Conservation (phyloP, 73 alveolate species). For the Stentor coeruleus region DNA sequence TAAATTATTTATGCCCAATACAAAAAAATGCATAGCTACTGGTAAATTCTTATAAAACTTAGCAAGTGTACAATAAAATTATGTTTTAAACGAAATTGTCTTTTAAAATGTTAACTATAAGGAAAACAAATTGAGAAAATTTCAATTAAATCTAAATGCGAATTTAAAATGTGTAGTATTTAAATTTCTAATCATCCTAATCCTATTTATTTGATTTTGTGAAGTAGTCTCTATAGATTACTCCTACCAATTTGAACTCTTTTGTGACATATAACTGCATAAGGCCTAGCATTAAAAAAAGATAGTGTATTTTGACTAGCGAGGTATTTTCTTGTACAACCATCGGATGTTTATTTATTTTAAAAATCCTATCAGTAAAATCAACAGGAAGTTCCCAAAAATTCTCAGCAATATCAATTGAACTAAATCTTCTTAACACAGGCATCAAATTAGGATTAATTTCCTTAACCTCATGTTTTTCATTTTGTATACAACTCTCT, state of each 20-base stretch:
- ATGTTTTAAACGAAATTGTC: too few species aligned
- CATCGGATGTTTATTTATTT: slow-evolving; percentile 55
- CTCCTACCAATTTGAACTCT: slow-evolving; percentile 71
- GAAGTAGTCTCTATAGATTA: slow-evolving; percentile 3
- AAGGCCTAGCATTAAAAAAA: slow-evolving; percentile 75
- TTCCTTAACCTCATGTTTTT: not conserved
- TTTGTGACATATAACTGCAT: slow-evolving; percentile 69
- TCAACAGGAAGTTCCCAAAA: slow-evolving; percentile 56
- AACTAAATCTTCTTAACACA: not conserved
- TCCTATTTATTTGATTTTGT: not conserved
- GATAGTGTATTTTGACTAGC: slow-evolving; percentile 68
- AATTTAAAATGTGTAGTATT: too few species aligned
- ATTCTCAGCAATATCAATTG: not conserved
- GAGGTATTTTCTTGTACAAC: slow-evolving; percentile 68
- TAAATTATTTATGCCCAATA: too few species aligned
- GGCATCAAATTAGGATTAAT: too few species aligned
- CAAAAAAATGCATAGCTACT: too few species aligned
- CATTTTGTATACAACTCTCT: not conserved
- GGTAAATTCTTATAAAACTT: too few species aligned
- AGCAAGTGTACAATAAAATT: too few species aligned
- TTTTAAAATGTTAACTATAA: too few species aligned
- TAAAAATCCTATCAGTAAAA: slow-evolving; percentile 55
- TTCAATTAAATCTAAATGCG: too few species aligned
- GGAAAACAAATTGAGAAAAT: too few species aligned
- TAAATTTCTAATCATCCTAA: too few species aligned